Conservation (phyloP, 2,329 filamentous ascomycete genomes). For the Talaromyces sp. region DNA sequence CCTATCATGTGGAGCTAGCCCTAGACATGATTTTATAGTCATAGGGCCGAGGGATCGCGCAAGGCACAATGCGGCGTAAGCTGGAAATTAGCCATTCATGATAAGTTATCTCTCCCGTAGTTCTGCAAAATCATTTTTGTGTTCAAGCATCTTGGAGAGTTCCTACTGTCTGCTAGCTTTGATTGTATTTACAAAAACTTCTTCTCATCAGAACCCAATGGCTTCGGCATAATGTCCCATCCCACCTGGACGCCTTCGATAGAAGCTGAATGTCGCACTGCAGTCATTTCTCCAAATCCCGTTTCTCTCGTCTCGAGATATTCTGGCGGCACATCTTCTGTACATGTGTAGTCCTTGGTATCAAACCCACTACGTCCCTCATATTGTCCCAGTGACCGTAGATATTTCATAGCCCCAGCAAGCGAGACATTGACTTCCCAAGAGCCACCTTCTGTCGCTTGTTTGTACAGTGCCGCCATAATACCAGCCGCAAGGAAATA, state of each 20-base stretch:
- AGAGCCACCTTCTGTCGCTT: constrained; percentile 44
- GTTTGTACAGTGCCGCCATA: constrained; percentile 50
- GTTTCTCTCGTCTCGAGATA: constrained; percentile 47
- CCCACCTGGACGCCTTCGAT: constrained; percentile 47
- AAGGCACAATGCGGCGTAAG: too few species aligned
- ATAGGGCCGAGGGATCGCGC: too few species aligned
- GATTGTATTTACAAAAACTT: not conserved
- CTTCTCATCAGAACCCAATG: constrained; percentile 45
- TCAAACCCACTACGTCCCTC: constrained; percentile 45
- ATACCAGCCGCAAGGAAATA: constrained; percentile 56
- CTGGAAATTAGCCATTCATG: too few species aligned
- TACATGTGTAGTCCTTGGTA: constrained; percentile 29
- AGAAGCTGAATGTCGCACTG: constrained; percentile 48
- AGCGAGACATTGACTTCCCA: constrained; percentile 56
- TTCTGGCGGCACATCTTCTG: constrained; percentile 29
- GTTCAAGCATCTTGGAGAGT: too few species aligned
- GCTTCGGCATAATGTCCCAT: constrained; percentile 53
- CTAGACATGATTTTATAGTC: too few species aligned
- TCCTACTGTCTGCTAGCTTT: too few species aligned
- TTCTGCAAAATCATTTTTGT: too few species aligned
- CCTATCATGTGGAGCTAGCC: too few species aligned
- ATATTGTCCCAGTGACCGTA: constrained; percentile 54
- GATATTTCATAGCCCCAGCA: constrained; percentile 55
- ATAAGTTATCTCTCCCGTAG: too few species aligned
- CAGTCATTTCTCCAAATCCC: constrained; percentile 47